Evolutionary conservation across 1,139 yeast genomes (phyloP), one percentile per base, ranked within the genome.

Genomic region (Blastobotrys serpentis): DNA sequence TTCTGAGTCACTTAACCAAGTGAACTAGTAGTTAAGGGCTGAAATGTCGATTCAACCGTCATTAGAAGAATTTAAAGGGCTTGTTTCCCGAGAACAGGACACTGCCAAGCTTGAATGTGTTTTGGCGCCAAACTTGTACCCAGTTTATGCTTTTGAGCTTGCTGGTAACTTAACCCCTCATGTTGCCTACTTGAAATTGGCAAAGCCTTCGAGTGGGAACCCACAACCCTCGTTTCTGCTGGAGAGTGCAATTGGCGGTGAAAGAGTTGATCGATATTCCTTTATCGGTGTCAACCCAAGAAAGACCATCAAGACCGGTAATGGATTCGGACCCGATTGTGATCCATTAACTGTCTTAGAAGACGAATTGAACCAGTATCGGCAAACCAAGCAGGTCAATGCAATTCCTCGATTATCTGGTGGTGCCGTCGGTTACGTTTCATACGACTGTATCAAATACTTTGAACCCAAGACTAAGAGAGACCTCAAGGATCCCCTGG

Each of bases 401-500:
- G 61, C 66, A 2, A 56, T 61, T 26, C 97, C 97, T 7, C 79
- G 78, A 54, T 74, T 90, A 50, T 82, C 92, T 60, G 98, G 99
- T 48, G 99, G 98, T 55, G 98, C 98, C 7, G 78, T 92, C 46
- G 98, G 98, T 0, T 92, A 89, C 64, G 82, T 92, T 43, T 87
- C 97, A 0, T 92, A 92, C 62, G 99, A 94, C 67, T 92, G 99
- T 72, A 85, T 92, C 63, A 86, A 88, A 63, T 92, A 92, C 68
- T 92, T 92, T 61, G 98, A 92, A 69, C 98, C 98, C 50, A 84
- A 77, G 61, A 90, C 98, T 1, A 75, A 76, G 52, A 78, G 88
- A 57, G 73, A 71, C 2, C 73, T 90, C 61, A 80, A 84, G 59
- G 98, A 92, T 66, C 82, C 84, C 1, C 71, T 92, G 58, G 70